Evolutionary conservation across 805 yeast genomes (phyloP).

Genomic region (Metschnikowia rubicola): DNA sequence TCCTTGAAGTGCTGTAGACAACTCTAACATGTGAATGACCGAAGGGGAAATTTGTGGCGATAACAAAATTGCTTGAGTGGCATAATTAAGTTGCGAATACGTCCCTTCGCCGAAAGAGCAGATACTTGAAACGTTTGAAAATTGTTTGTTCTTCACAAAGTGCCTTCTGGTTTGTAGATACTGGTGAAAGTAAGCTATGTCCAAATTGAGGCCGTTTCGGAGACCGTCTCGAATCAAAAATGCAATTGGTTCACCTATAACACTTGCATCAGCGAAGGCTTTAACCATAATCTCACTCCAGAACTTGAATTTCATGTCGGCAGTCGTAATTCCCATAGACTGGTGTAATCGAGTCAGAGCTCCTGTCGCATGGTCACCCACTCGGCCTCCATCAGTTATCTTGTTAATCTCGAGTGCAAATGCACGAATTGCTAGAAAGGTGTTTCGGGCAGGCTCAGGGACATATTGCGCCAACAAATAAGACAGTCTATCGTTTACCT

Average conservation of each 20-base stretch:
- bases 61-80: slow-evolving; percentile 56
- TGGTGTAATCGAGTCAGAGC: slow-evolving; percentile 29
- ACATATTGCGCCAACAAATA: slow-evolving; percentile 63
- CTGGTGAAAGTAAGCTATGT: slow-evolving; percentile 53
- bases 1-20: slow-evolving; percentile 41
- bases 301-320: slow-evolving; percentile 60
- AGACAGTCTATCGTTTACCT: slow-evolving; percentile 57
- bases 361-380: slow-evolving; percentile 11
- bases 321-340: slow-evolving; percentile 38
- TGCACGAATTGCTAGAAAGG: slow-evolving; percentile 61
- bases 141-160: slow-evolving; percentile 46
- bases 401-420: slow-evolving; percentile 63
- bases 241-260: slow-evolving; percentile 61
- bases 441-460: slow-evolving; percentile 60
- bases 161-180: slow-evolving; percentile 57
- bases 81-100: slow-evolving; percentile 67
- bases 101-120: slow-evolving; percentile 81
- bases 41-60: slow-evolving; percentile 58
- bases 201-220: slow-evolving; percentile 47
- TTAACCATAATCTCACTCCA: slow-evolving; percentile 64
- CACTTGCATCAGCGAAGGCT: slow-evolving; percentile 36
- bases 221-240: slow-evolving; percentile 54
- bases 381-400: slow-evolving; percentile 34
- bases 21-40: slow-evolving; percentile 45
- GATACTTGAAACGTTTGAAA: slow-evolving; percentile 51